These are phyloP conservation scores for Prunus dulcis DNA, from an alignment of 306 rosid species.

Conservation along the genomic window DNA sequence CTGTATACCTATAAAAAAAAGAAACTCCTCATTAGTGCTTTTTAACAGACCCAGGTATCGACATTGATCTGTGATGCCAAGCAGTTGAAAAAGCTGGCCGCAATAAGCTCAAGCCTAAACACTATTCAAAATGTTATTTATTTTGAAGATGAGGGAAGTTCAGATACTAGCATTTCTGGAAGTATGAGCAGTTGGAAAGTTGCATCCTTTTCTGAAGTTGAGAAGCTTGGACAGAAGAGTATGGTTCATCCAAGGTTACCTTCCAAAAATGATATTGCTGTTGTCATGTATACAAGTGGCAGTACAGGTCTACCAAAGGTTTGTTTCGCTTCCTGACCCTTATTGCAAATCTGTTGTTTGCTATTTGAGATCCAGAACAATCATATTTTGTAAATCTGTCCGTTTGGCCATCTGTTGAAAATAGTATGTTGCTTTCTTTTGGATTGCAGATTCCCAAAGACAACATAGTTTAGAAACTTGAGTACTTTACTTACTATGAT, in stretches of 20 bases:
- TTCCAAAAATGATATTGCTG: slow-evolving; percentile 64
- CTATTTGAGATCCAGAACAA: slow-evolving; percentile 19
- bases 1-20: background rate
- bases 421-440: background rate
- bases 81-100: slow-evolving; percentile 66
- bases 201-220: slow-evolving; percentile 67
- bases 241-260: slow-evolving; percentile 64
- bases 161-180: slow-evolving; percentile 33
- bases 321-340: slow-evolving; percentile 23
- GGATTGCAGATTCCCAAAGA: background rate
- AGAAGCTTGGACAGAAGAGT: slow-evolving; percentile 65
- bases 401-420: background rate
- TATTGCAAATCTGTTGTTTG: slow-evolving; percentile 15
- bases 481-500: background rate
- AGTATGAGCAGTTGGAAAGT: slow-evolving; percentile 47
- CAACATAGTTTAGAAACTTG: slow-evolving; percentile 7
- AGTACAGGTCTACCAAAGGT: slow-evolving; percentile 97
- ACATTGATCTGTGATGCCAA: slow-evolving; percentile 80
- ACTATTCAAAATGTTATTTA: slow-evolving; percentile 59
- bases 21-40: slow-evolving; percentile 32
- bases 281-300: slow-evolving; percentile 94
- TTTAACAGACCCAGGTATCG: slow-evolving; percentile 71
- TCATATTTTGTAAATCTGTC: slow-evolving; percentile 1
- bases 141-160: slow-evolving; percentile 61
- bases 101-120: slow-evolving; percentile 55